phyloP scores from a whole-genome alignment of 768 basidiomycete genomes.

The Tricholoma sp. region DNA sequence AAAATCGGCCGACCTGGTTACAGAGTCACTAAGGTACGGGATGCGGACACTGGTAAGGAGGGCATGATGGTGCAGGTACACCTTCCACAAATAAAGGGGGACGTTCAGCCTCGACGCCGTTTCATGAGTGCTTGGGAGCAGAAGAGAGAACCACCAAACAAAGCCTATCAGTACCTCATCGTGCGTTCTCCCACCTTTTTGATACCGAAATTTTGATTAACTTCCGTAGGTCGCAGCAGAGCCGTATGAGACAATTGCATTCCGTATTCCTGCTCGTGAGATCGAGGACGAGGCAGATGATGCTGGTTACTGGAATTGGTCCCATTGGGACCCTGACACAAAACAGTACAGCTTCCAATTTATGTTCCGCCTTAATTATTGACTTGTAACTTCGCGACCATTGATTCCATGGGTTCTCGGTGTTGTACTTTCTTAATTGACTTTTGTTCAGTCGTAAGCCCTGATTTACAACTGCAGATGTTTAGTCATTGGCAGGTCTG shows the following conservation, averaged over 20 bases:
- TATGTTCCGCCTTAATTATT: constrained; percentile 72
- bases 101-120: constrained; percentile 75
- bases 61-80: constrained; percentile 98
- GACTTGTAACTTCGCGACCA: constrained; percentile 9
- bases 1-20: constrained; percentile 97
- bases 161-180: constrained; percentile 95
- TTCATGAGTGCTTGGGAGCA: constrained; percentile 99
- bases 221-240: constrained; percentile 89
- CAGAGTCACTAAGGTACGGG: constrained; percentile 94
- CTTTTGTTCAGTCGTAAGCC: neutral
- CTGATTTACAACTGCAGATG: neutral
- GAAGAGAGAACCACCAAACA: constrained; percentile 90
- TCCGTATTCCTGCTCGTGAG: constrained; percentile 95
- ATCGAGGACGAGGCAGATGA: constrained; percentile 94
- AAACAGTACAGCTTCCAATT: constrained; percentile 99
- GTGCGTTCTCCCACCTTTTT: constrained; percentile 44
- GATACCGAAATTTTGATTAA: constrained; percentile 17
- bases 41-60: constrained; percentile 84
- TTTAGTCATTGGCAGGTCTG: neutral
- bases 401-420: constrained; percentile 4
- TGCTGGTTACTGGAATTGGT: constrained; percentile 93
- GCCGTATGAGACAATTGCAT: constrained; percentile 98
- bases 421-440: constrained; percentile 13
- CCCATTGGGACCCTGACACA: constrained; percentile 98
- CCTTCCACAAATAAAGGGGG: constrained; percentile 88